Evolutionary conservation across 306 rosid genomes (phyloP), one percentile per base, ranked within the genome.

Genomic region (Ziziphus jujuba): DNA sequence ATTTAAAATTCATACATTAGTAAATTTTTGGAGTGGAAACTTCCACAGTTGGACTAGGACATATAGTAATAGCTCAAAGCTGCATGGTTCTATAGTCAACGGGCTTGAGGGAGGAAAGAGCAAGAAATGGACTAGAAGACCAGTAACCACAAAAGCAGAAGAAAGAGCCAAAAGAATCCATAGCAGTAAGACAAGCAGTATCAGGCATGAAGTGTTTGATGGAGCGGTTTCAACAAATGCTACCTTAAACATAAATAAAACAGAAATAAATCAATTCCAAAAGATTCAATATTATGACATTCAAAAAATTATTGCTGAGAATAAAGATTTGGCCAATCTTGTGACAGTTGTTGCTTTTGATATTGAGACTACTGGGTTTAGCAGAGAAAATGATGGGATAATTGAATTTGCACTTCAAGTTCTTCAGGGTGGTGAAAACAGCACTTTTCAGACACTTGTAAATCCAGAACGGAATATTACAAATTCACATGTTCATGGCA

Each of bases 371-470:
- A 88, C 96, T 17, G 98, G 97, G 56, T 61, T 93, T 7, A 71
- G 80, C 71, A 74, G 87, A 86, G 76, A 63, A 47, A 53, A 51
- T 0, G 95, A 73, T 5, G 60, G 96, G 72, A 86, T 90, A 50
- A 74, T 93, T 67, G 97, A 93, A 82, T 71, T 93, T 64, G 99
- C 87, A 43, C 67, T 88, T 74, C 87, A 84, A 71, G 96, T 81
- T 83, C 97, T 90, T 73, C 72, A 66, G 22, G 99, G 99, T 16
- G 99, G 99, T 72, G 78, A 79, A 43, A 82, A 88, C 51, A 93
- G 99, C 83, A 86, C 96, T 60, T 90, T 93, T 75, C 88, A 90
- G 77, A 86, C 99, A 53, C 80, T 93, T 31, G 88, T 93, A 70
- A 90, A 93, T 73, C 99, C 99, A 24, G 87, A 78, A 58, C 67